Evolutionary conservation across 495 filamentous ascomycete genomes (phyloP), one percentile per base, ranked within the genome.

Genomic region (Hypoxylon lienhwacheense): DNA sequence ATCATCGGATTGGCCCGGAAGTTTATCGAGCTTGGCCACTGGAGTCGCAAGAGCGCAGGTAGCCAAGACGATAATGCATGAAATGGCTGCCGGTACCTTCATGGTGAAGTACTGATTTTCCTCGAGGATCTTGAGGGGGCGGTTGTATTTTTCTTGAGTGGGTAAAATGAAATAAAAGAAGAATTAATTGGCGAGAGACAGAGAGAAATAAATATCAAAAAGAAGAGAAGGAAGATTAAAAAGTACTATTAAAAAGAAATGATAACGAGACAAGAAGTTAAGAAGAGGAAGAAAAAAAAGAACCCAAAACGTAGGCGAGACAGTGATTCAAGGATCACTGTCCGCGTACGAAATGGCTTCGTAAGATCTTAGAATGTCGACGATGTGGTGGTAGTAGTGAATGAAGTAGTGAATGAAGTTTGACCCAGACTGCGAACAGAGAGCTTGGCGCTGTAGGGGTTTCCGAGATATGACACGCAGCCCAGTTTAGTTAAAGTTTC

Each of bases 31-130:
- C 19, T 26, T 53, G 22, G 42, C 36, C 32, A 62, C 24, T 16
- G 61, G 55, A n/a, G 58, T 55, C 32, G 57, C 61, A 25, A 57
- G 35, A 36, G 43, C 47, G 37, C 32, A 59, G 11, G 47, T 46
- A n/a, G 48, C 55, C 36, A 47, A 53, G 24, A 35, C 8, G 40
- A 53, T 51, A 22, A 44, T 5, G 52, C 53, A 56, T 40, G 59
- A 45, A 2, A 20, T 15, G 24, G 53, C 36, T 36, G 50, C 20
- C 29, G 47, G 35, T 21, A 40, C 41, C 47, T 64, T 66, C 61
- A 64, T 64, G 53, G 19, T 51, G 40, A 21, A 7, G 20, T 14
- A 11, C 3, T 47, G 42, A 28, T 32, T 52, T 48, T 16, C 19
- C 26, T 45, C n/a, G n/a, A n/a, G n/a, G n/a, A n/a, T n/a, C n/a